phyloP scores from a whole-genome alignment of 2,329 filamentous ascomycete species.

The Colletotrichum viniferum region DNA sequence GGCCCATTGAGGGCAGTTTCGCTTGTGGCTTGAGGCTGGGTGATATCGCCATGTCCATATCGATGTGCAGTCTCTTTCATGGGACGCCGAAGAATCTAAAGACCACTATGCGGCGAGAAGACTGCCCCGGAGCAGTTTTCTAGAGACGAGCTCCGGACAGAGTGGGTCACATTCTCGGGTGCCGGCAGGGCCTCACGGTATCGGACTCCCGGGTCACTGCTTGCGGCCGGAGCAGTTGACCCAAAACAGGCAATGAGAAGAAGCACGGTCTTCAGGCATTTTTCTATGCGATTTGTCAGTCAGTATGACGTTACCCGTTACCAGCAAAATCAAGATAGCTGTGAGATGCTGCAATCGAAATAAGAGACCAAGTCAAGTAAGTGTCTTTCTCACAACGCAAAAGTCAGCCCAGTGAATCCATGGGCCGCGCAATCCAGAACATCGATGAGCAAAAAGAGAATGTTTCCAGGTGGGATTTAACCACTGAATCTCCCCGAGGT shows the following conservation, averaged over 20 bases:
- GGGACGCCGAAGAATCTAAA: not conserved
- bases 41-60: not conserved
- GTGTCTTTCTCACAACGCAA: not conserved
- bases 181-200: not conserved
- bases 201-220: not conserved
- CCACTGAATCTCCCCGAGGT: constrained; percentile 17
- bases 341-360: not conserved
- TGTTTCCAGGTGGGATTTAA: not conserved
- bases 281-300: not conserved
- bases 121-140: not conserved
- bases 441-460: not conserved
- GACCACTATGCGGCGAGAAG: not conserved
- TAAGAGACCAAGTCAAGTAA: not conserved
- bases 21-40: not conserved
- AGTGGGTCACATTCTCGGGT: not conserved
- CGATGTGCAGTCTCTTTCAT: not conserved
- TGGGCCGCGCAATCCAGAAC: not conserved
- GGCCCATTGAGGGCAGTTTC: not conserved
- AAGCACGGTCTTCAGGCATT: not conserved
- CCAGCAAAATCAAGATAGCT: not conserved
- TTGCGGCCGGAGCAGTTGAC: not conserved
- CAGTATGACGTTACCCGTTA: not conserved
- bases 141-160: not conserved
- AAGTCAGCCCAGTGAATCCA: not conserved
- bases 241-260: not conserved